These are phyloP conservation scores for Talaromyces sp. DNA, from an alignment of 2,329 filamentous ascomycete species.

Conservation along the genomic window DNA sequence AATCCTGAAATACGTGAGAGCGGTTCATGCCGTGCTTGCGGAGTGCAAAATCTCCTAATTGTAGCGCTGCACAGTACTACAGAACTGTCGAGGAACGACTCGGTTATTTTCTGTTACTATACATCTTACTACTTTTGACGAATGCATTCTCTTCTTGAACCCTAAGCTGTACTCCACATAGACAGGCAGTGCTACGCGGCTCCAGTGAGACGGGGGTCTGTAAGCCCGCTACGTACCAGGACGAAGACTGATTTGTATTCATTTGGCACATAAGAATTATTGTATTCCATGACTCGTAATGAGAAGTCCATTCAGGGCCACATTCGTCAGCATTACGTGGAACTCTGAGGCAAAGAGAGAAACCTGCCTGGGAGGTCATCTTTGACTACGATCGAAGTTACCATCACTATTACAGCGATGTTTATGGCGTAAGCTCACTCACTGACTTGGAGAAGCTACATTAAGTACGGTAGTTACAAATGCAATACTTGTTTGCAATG, in stretches of 20 bases:
- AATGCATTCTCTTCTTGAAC: background rate
- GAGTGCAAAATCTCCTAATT: background rate
- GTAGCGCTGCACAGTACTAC: background rate
- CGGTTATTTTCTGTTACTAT: background rate
- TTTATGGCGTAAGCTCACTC: background rate
- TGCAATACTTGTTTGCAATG: background rate
- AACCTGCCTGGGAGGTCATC: background rate
- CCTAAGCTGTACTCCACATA: background rate
- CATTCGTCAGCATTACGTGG: background rate
- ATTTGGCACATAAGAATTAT: background rate
- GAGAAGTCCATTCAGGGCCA: background rate
- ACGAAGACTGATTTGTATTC: background rate
- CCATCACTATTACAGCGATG: background rate
- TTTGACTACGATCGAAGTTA: background rate
- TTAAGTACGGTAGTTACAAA: background rate
- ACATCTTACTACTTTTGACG: background rate
- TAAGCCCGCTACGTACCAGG: background rate
- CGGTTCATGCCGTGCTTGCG: background rate
- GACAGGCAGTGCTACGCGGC: background rate
- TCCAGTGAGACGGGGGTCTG: background rate
- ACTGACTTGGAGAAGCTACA: background rate
- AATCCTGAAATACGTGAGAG: background rate
- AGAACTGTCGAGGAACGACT: background rate
- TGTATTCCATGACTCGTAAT: background rate
- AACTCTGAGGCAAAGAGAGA: background rate